Percentiles rank a stretch among this genome's conserved stretches.
These are phyloP conservation scores for Chloropicon primus DNA, from an alignment of 139 green algal species.

Conservation along the genomic window DNA sequence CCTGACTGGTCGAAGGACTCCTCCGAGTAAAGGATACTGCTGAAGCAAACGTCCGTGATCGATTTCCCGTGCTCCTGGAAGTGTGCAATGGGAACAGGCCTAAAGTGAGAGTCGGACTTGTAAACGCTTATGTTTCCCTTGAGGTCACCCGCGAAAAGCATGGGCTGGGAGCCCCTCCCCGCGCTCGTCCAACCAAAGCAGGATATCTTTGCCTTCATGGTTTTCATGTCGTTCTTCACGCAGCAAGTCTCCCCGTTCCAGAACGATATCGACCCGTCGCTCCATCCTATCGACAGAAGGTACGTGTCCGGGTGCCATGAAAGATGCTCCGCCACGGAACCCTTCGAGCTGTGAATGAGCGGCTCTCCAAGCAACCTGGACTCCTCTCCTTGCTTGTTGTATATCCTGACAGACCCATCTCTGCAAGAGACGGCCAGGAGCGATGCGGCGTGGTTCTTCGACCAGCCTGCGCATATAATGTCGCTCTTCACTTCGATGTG, in stretches of 20 bases:
- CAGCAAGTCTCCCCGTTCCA: conserved; percentile 34
- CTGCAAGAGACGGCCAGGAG: neutral
- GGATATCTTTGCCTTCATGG: neutral
- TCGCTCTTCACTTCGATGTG: neutral
- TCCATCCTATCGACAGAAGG: conserved; percentile 41
- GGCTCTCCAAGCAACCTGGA: neutral
- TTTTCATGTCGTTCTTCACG: conserved; percentile 39
- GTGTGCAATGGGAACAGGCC: neutral
- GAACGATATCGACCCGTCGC: conserved; percentile 38
- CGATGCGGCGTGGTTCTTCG: neutral
- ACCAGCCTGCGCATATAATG: neutral
- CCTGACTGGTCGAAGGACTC: neutral
- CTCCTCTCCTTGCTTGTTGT: neutral
- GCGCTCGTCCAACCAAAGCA: neutral
- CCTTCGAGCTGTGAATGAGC: neutral
- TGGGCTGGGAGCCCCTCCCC: neutral
- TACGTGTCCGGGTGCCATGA: conserved; percentile 34
- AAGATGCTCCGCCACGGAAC: conserved; percentile 5
- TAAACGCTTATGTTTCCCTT: neutral
- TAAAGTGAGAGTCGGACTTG: neutral
- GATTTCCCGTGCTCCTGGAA: neutral
- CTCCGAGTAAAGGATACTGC: neutral
- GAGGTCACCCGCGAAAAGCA: neutral
- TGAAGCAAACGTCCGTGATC: neutral
- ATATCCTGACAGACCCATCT: neutral